Base-by-base conservation (phyloP, 2,329 filamentous ascomycete species). In the Pseudogymnoascus sp. region DNA sequence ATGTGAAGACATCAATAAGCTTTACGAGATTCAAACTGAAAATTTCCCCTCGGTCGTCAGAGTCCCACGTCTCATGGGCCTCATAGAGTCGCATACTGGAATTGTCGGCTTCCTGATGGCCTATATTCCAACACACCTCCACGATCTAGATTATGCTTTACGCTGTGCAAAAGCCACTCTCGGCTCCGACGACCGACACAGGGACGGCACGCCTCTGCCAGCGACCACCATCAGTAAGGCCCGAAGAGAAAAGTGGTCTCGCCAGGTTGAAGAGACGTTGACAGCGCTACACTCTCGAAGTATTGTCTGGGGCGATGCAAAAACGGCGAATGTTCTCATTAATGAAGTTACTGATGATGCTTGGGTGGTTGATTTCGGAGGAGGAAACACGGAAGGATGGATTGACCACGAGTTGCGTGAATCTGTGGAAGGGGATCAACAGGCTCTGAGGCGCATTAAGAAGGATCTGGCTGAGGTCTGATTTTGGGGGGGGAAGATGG, bases 321-420 rank as follows among this genome's bases (percentile, higher is more conserved):
- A 19, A 11, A 19, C 38, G n/a, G n/a, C 16, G n/a, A 40, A 40
- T 16, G 10, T 40, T 19, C n/a, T 40, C 16, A 40, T 40, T 40
- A n/a, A 40, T 1, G n/a, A 40, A 19, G 16, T 4, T 8, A 64
- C 62, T 35, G 60, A 64, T 59, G 41, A 64, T 38, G 43, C 40
- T 40, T 61, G 24, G 62, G 33, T 64, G 11, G 59, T 64, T 56
- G 62, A 61, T 59, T 64, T 64, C 41, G 62, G 62, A 61, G 62
- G 62, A 28, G 62, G 62, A 64, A 64, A 64, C 59, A 64, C 59
- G 43, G 3, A 43, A 31, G 62, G 59, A n/a, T 64, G 62, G 62
- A 62, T 64, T 62, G 59, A 62, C 35, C 59, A 2, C 26, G 59
- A 64, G 22, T 59, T 64, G 40, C 40, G 56, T 64, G 59, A 38